Conservation (phyloP, 2,329 filamentous ascomycete species). For the Cladorrhinum sp. region DNA sequence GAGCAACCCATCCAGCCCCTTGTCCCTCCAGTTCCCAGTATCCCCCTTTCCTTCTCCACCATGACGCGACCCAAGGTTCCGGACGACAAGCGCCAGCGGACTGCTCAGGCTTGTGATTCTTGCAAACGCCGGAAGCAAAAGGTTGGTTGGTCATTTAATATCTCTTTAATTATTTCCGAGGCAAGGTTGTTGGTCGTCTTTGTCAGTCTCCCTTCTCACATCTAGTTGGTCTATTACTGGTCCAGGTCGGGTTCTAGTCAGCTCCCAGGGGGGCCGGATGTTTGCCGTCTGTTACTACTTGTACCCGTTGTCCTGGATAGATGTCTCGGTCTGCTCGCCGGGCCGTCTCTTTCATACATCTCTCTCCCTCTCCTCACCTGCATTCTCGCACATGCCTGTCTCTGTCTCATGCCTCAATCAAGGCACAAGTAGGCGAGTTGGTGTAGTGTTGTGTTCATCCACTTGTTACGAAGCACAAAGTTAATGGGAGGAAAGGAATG, state of each 20-base stretch:
- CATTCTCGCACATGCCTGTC: constrained; percentile 7
- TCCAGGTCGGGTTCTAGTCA: neutral
- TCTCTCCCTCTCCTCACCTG: neutral
- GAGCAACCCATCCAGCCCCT: constrained; percentile 16
- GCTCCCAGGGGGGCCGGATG: neutral
- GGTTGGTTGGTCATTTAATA: constrained; percentile 41
- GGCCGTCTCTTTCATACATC: neutral
- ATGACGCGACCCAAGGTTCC: constrained; percentile 55
- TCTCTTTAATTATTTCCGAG: constrained; percentile 1
- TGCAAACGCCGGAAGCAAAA: constrained; percentile 68
- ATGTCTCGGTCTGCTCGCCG: constrained; percentile 17
- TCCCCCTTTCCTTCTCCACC: constrained; percentile 21
- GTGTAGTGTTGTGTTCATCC: constrained; percentile 17
- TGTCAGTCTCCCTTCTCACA: neutral
- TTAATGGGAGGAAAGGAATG: constrained; percentile 5
- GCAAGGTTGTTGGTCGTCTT: neutral
- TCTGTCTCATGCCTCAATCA: constrained; percentile 13
- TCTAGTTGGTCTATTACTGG: neutral
- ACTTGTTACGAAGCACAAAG: constrained; percentile 23
- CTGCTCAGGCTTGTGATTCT: constrained; percentile 60
- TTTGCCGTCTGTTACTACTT: neutral
- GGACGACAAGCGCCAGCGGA: constrained; percentile 60
- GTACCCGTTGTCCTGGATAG: constrained; percentile 7
- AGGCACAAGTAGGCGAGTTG: constrained; percentile 10
- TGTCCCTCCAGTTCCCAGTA: neutral